Conservation (phyloP, 306 rosid species). For the Trifolium pratense region DNA sequence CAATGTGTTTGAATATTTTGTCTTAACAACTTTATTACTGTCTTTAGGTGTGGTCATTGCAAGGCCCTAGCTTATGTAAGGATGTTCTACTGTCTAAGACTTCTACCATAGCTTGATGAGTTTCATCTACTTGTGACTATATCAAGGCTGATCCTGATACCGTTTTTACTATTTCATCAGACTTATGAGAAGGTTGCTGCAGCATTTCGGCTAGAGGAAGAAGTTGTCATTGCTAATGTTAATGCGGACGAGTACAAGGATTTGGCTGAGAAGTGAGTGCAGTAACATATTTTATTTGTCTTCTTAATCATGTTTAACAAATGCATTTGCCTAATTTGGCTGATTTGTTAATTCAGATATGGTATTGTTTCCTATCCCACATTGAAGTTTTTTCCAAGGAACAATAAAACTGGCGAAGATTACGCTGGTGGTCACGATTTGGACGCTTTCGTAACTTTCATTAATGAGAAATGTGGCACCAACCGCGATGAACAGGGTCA, state of each 20-base stretch:
- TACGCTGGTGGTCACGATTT: conserved; percentile 75
- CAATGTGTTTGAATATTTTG: conserved; percentile 12
- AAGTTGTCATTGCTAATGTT: conserved; percentile 76
- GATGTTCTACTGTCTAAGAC: conserved; percentile 25
- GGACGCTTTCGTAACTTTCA: conserved; percentile 74
- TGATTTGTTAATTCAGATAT: conserved; percentile 57
- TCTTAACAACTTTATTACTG: conserved; percentile 2
- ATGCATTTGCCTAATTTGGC: conserved; percentile 28
- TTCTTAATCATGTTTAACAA: conserved; percentile 22
- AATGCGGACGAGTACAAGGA: conserved; percentile 80
- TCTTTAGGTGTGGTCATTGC: conserved; percentile 96
- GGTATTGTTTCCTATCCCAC: conserved; percentile 81
- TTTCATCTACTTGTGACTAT: conserved; percentile 20
- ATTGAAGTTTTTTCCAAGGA: conserved; percentile 78
- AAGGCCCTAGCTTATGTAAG: conserved; percentile 90
- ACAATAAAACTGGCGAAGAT: conserved; percentile 84
- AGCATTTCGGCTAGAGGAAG: conserved; percentile 68
- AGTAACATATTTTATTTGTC: conserved; percentile 7
- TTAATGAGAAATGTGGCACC: conserved; percentile 78
- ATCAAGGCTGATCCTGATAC: conserved; percentile 33
- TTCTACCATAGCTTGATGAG: conserved; percentile 13
- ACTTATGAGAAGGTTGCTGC: conserved; percentile 85
- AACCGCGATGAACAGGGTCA: conserved; percentile 80
- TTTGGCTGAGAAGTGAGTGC: conserved; percentile 79
- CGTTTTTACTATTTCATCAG: conserved; percentile 46